A percentile compares a stretch with the other conserved stretches of the same genome.
phyloP scores from a whole-genome alignment of 495 filamentous ascomycete genomes.

The Rhizodiscina lignyota region DNA sequence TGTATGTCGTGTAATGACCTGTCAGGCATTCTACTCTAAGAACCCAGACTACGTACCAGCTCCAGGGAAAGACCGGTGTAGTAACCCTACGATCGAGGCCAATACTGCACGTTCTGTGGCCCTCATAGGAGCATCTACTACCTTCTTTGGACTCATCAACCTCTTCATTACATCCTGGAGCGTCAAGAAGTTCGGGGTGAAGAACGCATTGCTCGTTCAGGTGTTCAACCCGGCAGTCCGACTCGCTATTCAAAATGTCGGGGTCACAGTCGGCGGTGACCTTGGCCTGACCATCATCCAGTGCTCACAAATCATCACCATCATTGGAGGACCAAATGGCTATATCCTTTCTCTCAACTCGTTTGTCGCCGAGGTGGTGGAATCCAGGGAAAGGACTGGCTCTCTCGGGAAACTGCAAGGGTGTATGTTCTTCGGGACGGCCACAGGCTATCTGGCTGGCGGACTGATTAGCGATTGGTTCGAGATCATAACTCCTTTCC shows the following conservation, averaged over 20 bases:
- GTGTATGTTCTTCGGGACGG: too few relatives aligned
- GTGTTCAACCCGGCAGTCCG: slow-evolving; percentile 34
- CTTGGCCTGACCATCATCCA: slow-evolving; percentile 39
- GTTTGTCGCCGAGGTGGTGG: too few relatives aligned
- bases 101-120: slow-evolving; percentile 35
- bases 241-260: slow-evolving; percentile 35
- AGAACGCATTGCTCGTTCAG: slow-evolving; percentile 31
- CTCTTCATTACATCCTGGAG: slow-evolving; percentile 40
- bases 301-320: slow-evolving; percentile 34
- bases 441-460: too few relatives aligned
- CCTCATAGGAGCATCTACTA: slow-evolving; percentile 30
- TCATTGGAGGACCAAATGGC: slow-evolving; percentile 38
- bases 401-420: too few relatives aligned
- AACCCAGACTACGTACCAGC: too few relatives aligned
- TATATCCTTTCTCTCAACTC: slow-evolving; percentile 38
- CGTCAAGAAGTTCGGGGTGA: slow-evolving; percentile 36
- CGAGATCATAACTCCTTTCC: slow-evolving; percentile 38
- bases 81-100: slow-evolving; percentile 31
- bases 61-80: slow-evolving; percentile 35
- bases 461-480: too few relatives aligned
- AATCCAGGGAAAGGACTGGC: too few relatives aligned
- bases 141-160: slow-evolving; percentile 30
- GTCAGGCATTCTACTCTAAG: too few relatives aligned
- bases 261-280: slow-evolving; percentile 30
- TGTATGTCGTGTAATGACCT: too few relatives aligned